Conservation (phyloP, 2,329 filamentous ascomycete species). For the Aspergillus calidoustus region DNA sequence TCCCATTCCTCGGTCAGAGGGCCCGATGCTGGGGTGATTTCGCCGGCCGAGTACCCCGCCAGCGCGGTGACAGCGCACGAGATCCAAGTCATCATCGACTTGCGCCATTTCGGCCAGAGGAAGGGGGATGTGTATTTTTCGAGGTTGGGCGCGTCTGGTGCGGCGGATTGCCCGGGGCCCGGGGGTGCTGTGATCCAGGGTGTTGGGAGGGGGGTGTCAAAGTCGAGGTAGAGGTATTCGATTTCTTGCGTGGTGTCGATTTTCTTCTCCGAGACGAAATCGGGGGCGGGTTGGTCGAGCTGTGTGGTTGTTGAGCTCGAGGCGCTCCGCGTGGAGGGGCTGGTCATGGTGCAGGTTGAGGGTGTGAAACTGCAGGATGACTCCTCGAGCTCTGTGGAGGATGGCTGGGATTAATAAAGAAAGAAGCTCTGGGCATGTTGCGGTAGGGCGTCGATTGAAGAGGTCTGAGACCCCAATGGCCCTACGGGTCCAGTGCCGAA, state of each 20-base stretch:
- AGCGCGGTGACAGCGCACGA: conserved; percentile 76
- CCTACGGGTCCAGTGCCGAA: background rate
- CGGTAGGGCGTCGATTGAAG: background rate
- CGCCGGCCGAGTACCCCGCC: conserved; percentile 80
- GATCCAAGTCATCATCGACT: conserved; percentile 71
- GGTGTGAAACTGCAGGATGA: background rate
- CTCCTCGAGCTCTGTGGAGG: background rate
- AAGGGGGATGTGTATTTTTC: conserved; percentile 71
- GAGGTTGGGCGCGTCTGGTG: conserved; percentile 68
- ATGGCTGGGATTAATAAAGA: background rate
- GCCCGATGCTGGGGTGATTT: conserved; percentile 71
- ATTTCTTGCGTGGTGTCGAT: conserved; percentile 41
- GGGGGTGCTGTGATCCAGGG: conserved; percentile 40
- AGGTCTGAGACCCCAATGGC: background rate
- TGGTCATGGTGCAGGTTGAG: background rate
- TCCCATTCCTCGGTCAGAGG: conserved; percentile 70
- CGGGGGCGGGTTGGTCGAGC: background rate
- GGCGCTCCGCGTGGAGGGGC: conserved; percentile 6
- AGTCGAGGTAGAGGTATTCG: conserved; percentile 64
- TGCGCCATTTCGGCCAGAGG: conserved; percentile 71
- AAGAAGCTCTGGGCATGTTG: background rate
- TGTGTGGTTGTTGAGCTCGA: conserved; percentile 10
- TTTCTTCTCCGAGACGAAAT: conserved; percentile 1
- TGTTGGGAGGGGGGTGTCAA: conserved; percentile 62
- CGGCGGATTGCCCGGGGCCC: conserved; percentile 36